Evolutionary conservation across 129 eudicot genomes (phyloP).

Genomic region (Flaveria brownii): DNA sequence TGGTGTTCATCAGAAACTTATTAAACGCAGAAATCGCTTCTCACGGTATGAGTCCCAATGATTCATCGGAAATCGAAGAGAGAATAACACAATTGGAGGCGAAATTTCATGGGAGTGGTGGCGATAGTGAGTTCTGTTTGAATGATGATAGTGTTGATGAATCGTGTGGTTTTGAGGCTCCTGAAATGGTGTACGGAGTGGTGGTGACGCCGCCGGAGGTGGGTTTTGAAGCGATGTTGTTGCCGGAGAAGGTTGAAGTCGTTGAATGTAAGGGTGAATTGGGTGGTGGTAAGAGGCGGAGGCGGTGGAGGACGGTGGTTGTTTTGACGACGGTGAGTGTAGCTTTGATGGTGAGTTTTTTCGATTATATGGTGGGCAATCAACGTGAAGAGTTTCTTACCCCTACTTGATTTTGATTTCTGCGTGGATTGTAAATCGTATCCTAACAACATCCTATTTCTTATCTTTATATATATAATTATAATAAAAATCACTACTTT

Average conservation of each 20-base stretch:
- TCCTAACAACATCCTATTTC: too few relatives aligned
- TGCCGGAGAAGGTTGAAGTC: too few relatives aligned
- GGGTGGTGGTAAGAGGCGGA: neutral
- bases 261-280: neutral
- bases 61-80: neutral
- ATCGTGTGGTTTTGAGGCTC: slow-evolving; percentile 13
- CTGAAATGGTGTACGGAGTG: slow-evolving; percentile 20
- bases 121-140: slow-evolving; percentile 9
- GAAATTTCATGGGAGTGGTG: neutral
- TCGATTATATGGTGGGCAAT: neutral
- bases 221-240: neutral
- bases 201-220: slow-evolving; percentile 4
- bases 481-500: too few relatives aligned
- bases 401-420: slow-evolving; percentile 22
- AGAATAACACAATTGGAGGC: neutral
- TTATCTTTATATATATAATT: too few relatives aligned
- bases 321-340: slow-evolving; percentile 21
- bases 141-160: neutral
- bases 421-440: neutral
- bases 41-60: neutral
- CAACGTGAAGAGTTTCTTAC: slow-evolving; percentile 1
- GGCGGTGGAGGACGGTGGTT: slow-evolving; percentile 20
- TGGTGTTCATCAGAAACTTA: neutral
- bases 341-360: neutral
- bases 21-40: slow-evolving; percentile 11